A percentile compares a stretch with the other conserved stretches of the same genome.
Conservation (phyloP, 257 asterid species). For the Nemophila menziesii region DNA sequence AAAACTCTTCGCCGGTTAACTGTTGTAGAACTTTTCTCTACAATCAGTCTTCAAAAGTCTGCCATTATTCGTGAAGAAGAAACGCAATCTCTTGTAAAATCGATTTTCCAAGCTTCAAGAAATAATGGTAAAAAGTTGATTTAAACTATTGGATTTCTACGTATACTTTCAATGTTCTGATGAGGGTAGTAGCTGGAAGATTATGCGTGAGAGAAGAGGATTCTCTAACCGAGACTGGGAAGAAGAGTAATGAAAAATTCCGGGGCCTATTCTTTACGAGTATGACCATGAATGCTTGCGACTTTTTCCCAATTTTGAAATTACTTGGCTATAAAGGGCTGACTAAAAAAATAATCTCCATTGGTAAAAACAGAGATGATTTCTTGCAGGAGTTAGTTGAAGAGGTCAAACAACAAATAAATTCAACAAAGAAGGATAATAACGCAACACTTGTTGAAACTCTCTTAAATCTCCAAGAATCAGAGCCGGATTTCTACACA, state of each 20-base stretch:
- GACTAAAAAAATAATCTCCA: constrained; percentile 7
- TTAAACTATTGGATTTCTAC: constrained; percentile 13
- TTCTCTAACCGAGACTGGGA: no score
- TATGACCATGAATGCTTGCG: constrained; percentile 11
- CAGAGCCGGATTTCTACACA: constrained; percentile 6
- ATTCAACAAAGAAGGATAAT: background rate
- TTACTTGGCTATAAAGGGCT: constrained; percentile 11
- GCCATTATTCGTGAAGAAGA: constrained; percentile 8
- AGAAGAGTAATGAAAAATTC: constrained; percentile 1
- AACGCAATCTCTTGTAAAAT: constrained; percentile 1
- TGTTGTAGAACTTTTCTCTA: constrained; percentile 7
- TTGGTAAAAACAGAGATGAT: constrained; percentile 5
- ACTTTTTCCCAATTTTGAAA: constrained; percentile 13
- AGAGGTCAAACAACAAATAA: constrained; percentile 4
- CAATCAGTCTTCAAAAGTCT: constrained; percentile 2
- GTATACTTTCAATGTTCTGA: constrained; percentile 17
- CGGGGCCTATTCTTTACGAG: background rate
- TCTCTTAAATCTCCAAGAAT: constrained; percentile 6
- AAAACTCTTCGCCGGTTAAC: constrained; percentile 10
- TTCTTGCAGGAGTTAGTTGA: constrained; percentile 17
- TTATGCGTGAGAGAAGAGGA: constrained; percentile 1
- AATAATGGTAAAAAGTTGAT: constrained; percentile 4
- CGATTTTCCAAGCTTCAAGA: background rate
- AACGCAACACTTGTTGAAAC: background rate
- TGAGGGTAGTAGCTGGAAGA: constrained; percentile 15